Conservation (phyloP, 75 land plant genomes). For the Cupressus sempervirens region DNA sequence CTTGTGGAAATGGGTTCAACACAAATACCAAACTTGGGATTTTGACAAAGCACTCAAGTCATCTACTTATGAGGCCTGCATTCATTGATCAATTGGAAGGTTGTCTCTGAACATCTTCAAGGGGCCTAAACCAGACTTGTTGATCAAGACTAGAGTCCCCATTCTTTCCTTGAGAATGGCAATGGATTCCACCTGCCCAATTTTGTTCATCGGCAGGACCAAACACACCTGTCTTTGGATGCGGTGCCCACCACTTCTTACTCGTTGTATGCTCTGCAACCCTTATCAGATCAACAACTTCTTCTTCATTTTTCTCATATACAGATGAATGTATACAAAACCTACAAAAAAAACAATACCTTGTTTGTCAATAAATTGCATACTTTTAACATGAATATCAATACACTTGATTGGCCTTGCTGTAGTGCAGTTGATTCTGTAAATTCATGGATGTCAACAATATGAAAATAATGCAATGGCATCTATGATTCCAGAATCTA, state of each 20-base stretch:
- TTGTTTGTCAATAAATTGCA: neutral
- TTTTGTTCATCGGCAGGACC: slow-evolving; percentile 27
- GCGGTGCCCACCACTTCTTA: slow-evolving; percentile 54
- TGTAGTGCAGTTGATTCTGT: neutral
- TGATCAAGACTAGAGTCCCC: slow-evolving; percentile 24
- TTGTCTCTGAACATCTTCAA: slow-evolving; percentile 28
- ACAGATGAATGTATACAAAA: neutral
- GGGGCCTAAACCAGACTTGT: slow-evolving; percentile 41
- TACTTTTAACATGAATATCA: neutral
- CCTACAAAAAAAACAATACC: slow-evolving; percentile 12
- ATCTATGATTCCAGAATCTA: neutral
- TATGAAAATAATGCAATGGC: neutral
- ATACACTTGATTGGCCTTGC: neutral
- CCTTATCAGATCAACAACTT: slow-evolving; percentile 23
- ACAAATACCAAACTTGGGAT: too few species aligned
- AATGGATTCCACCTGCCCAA: neutral
- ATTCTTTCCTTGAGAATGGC: slow-evolving; percentile 1
- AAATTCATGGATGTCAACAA: neutral
- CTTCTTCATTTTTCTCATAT: slow-evolving; percentile 62
- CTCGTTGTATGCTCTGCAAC: slow-evolving; percentile 44
- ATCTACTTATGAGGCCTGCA: neutral
- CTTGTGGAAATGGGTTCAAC: too few species aligned
- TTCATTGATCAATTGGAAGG: slow-evolving; percentile 1
- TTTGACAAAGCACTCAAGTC: neutral
- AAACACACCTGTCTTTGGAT: slow-evolving; percentile 60